A percentile compares a stretch with the other conserved stretches of the same genome.
These are phyloP conservation scores for Clavariopsis aquatica DNA, from an alignment of 495 filamentous ascomycete species.

Conservation along the genomic window DNA sequence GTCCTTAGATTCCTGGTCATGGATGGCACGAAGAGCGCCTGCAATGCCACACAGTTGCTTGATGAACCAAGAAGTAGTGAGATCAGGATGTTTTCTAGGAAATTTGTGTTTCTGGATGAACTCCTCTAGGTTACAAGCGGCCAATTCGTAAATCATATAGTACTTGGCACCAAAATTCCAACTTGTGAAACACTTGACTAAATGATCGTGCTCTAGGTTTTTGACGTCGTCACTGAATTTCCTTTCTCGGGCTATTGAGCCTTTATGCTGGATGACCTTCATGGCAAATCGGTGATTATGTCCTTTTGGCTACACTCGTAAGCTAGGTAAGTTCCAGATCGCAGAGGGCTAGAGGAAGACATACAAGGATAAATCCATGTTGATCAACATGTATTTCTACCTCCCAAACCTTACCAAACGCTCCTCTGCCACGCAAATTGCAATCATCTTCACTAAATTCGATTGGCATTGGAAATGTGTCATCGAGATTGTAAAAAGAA, in stretches of 20 bases:
- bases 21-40: constrained; percentile 8
- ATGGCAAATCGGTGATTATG: constrained; percentile 5
- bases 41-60: constrained; percentile 17
- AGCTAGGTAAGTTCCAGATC: neutral
- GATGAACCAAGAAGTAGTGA: neutral
- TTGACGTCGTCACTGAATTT: constrained; percentile 3
- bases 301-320: neutral
- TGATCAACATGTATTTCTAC: constrained; percentile 12
- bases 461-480: constrained; percentile 12
- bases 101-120: neutral
- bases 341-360: neutral
- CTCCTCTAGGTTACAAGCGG: constrained; percentile 10
- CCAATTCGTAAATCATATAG: constrained; percentile 23
- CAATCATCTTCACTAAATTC: constrained; percentile 1
- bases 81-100: neutral
- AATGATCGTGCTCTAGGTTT: constrained; percentile 3
- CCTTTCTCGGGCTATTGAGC: constrained; percentile 3
- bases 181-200: constrained; percentile 14
- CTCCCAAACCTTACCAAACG: constrained; percentile 17
- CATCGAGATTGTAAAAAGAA: constrained; percentile 5
- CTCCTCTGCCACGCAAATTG: constrained; percentile 9
- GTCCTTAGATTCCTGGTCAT: neutral
- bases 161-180: constrained; percentile 12
- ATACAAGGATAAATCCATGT: neutral
- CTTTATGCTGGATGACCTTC: constrained; percentile 13